These are phyloP conservation scores for Kodamaea leandrae DNA, from an alignment of 805 yeast genomes.

Conservation along the genomic window DNA sequence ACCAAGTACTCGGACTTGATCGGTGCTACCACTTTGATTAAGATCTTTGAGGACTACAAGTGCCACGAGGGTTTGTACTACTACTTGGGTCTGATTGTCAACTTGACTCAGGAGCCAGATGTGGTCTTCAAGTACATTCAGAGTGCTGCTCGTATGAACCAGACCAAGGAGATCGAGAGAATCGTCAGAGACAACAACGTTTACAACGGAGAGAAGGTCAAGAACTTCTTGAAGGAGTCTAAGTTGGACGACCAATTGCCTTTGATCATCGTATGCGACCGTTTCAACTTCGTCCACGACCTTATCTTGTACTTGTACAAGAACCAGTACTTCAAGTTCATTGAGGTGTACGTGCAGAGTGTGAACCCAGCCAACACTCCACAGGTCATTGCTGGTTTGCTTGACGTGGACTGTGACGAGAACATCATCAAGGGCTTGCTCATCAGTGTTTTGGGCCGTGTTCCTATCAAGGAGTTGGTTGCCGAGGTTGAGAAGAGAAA, in stretches of 20 bases:
- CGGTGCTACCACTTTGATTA: constrained; percentile 81
- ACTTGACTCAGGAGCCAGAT: constrained; percentile 88
- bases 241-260: constrained; percentile 94
- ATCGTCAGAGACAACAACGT: constrained; percentile 91
- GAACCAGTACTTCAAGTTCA: constrained; percentile 92
- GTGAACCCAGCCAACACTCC: constrained; percentile 96
- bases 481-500: constrained; percentile 96
- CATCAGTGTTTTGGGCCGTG: constrained; percentile 87
- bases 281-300: constrained; percentile 88
- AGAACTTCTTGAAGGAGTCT: constrained; percentile 94
- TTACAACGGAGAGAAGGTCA: constrained; percentile 95
- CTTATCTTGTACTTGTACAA: constrained; percentile 90
- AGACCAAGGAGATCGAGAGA: constrained; percentile 91
- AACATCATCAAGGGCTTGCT: constrained; percentile 75
- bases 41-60: constrained; percentile 89
- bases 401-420: constrained; percentile 98
- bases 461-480: constrained; percentile 85
- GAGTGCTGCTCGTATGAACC: constrained; percentile 87
- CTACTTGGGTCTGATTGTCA: constrained; percentile 89
- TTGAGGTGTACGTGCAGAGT: constrained; percentile 96
- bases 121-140: constrained; percentile 96
- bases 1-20: constrained; percentile 93
- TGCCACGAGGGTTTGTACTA: constrained; percentile 92
- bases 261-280: constrained; percentile 92
- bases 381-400: constrained; percentile 91